phyloP scores from a whole-genome alignment of 805 yeast species.

The Lipomyces sp. region DNA sequence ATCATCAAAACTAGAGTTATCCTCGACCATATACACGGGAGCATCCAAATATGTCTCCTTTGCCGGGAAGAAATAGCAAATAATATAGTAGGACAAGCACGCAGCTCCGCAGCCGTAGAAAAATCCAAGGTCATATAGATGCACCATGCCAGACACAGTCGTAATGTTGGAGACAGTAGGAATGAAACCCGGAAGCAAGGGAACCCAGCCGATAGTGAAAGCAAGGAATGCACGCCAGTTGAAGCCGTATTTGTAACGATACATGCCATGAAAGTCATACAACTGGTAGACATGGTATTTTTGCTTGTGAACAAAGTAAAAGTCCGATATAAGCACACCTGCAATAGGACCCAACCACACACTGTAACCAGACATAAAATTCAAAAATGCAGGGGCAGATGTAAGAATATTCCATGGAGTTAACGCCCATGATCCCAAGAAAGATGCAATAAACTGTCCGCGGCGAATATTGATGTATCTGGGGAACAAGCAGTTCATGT shows the following conservation, averaged over 20 bases:
- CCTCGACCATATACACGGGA: slow-evolving; percentile 7
- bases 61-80: slow-evolving; percentile 31
- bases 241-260: slow-evolving; percentile 49
- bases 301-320: slow-evolving; percentile 45
- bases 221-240: slow-evolving; percentile 53
- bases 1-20: not conserved
- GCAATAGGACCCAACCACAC: slow-evolving; percentile 52
- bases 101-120: slow-evolving; percentile 38
- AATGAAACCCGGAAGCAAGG: slow-evolving; percentile 41
- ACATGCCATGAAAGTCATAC: slow-evolving; percentile 47
- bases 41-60: slow-evolving; percentile 32
- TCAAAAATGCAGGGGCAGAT: slow-evolving; percentile 48
- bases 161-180: slow-evolving; percentile 36
- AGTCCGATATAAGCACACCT: slow-evolving; percentile 50
- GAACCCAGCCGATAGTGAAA: slow-evolving; percentile 41
- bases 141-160: slow-evolving; percentile 30
- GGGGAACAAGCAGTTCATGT: slow-evolving; percentile 53
- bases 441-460: slow-evolving; percentile 52
- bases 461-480: slow-evolving; percentile 52
- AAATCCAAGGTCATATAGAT: slow-evolving; percentile 39
- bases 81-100: slow-evolving; percentile 28
- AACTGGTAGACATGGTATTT: slow-evolving; percentile 33
- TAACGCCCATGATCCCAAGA: slow-evolving; percentile 46
- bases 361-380: slow-evolving; percentile 48
- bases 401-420: slow-evolving; percentile 52